These are phyloP conservation scores for Solanum hybrid DNA, from an alignment of 305 asterid genomes.

Conservation along the genomic window DNA sequence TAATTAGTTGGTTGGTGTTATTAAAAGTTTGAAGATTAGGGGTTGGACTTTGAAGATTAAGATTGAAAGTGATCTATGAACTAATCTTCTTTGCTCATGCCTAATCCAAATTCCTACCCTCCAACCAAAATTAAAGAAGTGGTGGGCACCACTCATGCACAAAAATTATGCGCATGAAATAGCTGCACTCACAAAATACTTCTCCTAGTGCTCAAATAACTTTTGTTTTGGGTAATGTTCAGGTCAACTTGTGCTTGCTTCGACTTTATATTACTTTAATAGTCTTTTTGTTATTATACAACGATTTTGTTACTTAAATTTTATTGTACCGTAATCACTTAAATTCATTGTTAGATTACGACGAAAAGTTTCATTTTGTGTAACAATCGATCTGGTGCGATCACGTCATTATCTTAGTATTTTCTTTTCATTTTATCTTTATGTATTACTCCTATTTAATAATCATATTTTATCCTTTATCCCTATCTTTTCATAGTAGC, in stretches of 20 bases:
- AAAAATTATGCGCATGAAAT: constrained; percentile 40
- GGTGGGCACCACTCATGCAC: constrained; percentile 33
- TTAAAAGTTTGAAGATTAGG: neutral
- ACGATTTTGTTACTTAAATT: neutral
- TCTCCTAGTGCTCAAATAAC: constrained; percentile 17
- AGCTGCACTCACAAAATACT: constrained; percentile 29
- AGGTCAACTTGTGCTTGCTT: neutral
- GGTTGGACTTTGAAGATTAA: constrained; percentile 2
- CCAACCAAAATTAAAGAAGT: constrained; percentile 7
- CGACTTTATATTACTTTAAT: neutral
- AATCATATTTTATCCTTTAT: neutral
- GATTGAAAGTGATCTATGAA: constrained; percentile 4
- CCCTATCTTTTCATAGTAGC: neutral
- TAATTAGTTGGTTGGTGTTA: neutral
- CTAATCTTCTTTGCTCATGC: neutral
- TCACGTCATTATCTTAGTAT: neutral
- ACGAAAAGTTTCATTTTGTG: neutral
- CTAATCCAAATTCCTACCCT: neutral
- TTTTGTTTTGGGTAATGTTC: neutral
- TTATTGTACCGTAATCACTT: neutral
- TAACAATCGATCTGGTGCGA: neutral
- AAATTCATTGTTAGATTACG: neutral
- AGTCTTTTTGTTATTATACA: neutral
- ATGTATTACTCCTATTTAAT: too few species aligned
- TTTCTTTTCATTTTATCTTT: neutral